These are phyloP conservation scores for Rhizophora apiculata DNA, from an alignment of 345 rosid genomes.

Conservation along the genomic window DNA sequence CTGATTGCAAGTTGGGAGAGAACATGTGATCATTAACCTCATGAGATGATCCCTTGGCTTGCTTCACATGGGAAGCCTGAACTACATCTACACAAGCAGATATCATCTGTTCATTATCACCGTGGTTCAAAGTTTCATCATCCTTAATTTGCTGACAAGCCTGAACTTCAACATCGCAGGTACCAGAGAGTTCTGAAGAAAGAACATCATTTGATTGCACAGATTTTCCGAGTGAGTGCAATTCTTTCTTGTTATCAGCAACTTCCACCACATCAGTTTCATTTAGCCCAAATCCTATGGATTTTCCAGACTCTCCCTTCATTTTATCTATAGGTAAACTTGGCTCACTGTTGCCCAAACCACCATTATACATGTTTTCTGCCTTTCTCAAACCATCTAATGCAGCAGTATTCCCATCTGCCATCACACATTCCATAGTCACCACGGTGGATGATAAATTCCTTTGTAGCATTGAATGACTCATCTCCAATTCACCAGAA, in stretches of 20 bases:
- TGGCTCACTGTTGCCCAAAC: constrained; percentile 10
- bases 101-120: constrained; percentile 21
- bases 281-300: constrained; percentile 6
- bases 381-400: constrained; percentile 34
- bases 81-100: constrained; percentile 19
- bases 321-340: constrained; percentile 22
- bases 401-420: constrained; percentile 30
- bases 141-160: constrained; percentile 27
- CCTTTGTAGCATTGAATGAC: constrained; percentile 21
- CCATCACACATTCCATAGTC: constrained; percentile 27
- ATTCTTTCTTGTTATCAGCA: constrained; percentile 20
- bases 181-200: constrained; percentile 29
- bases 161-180: constrained; percentile 40
- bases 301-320: constrained; percentile 17
- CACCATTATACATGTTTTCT: constrained; percentile 32
- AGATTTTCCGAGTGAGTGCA: constrained; percentile 17
- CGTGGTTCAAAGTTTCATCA: constrained; percentile 24
- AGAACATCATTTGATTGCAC: constrained; percentile 25
- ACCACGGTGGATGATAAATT: constrained; percentile 24
- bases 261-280: constrained; percentile 33
- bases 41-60: constrained; percentile 19
- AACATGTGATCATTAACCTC: constrained; percentile 13
- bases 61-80: constrained; percentile 24
- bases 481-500: constrained; percentile 28
- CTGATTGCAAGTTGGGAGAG: constrained; percentile 17